Conservation (phyloP, 2,329 filamentous ascomycete species). For the Hansfordia pulvinata region DNA sequence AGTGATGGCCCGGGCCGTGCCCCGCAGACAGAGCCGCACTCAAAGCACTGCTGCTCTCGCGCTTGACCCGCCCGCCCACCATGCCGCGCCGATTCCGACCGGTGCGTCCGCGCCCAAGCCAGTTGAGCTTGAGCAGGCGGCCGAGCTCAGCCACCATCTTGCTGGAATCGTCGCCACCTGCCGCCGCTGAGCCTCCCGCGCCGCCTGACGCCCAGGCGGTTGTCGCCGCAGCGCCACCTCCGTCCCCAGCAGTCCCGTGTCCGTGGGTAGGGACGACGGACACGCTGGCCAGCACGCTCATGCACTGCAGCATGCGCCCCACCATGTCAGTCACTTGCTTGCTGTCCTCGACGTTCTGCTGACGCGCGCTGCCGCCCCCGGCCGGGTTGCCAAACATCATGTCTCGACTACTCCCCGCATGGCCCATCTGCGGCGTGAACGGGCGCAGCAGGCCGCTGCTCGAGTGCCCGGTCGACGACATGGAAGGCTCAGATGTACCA, state of each 20-base stretch:
- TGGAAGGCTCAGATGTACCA: conserved; percentile 24
- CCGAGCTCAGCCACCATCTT: conserved; percentile 72
- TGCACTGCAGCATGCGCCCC: conserved; percentile 89
- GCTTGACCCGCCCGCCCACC: conserved; percentile 52
- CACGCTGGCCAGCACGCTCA: conserved; percentile 75
- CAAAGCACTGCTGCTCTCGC: conserved; percentile 18
- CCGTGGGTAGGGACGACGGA: background rate
- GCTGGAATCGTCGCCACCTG: conserved; percentile 53
- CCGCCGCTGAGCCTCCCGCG: conserved; percentile 1
- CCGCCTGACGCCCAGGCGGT: conserved; percentile 11
- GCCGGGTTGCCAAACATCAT: conserved; percentile 1
- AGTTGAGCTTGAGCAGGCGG: conserved; percentile 87
- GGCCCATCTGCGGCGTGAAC: conserved; percentile 30
- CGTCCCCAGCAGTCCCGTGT: no score
- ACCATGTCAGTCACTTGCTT: conserved; percentile 87
- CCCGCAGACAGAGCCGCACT: no score
- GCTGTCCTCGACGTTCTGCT: conserved; percentile 52
- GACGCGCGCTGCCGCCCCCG: conserved; percentile 25
- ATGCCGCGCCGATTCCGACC: conserved; percentile 83
- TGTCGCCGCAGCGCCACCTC: conserved; percentile 1
- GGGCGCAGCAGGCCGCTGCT: conserved; percentile 27
- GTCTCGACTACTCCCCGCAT: no score
- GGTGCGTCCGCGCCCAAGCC: conserved; percentile 81
- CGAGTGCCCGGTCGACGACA: conserved; percentile 22
- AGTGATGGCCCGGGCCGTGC: background rate